Evolutionary conservation across 805 yeast species (phyloP).

Genomic region (Komagataella phaffii): DNA sequence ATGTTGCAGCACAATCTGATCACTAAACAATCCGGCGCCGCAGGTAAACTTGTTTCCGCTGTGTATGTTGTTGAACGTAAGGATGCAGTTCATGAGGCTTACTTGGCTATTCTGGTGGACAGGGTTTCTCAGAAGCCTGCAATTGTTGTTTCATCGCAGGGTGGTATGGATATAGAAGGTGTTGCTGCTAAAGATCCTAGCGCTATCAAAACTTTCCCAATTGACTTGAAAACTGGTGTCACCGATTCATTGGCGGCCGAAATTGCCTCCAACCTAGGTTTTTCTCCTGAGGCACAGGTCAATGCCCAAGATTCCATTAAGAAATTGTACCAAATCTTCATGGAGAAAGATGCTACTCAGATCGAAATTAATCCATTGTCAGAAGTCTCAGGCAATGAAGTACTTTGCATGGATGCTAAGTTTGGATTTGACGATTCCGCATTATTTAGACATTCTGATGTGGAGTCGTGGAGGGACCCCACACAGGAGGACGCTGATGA

Average conservation of each 20-base stretch:
- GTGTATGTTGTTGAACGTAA: constrained; percentile 94
- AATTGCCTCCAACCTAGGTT: constrained; percentile 74
- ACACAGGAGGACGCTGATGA: constrained; percentile 98
- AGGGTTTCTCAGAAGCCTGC: constrained; percentile 82
- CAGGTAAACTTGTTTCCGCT: constrained; percentile 94
- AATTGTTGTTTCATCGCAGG: constrained; percentile 93
- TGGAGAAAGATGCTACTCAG: constrained; percentile 92
- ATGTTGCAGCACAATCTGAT: constrained; percentile 88
- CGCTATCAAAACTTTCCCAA: constrained; percentile 80
- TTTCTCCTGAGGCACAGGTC: constrained; percentile 59
- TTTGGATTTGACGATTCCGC: constrained; percentile 98
- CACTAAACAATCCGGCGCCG: constrained; percentile 97
- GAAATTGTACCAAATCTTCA: constrained; percentile 79
- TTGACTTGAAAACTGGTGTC: constrained; percentile 69
- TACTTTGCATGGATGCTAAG: constrained; percentile 98
- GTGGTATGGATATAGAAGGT: constrained; percentile 99
- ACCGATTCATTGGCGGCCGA: constrained; percentile 62
- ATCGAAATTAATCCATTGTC: constrained; percentile 97
- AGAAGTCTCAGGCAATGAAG: constrained; percentile 82
- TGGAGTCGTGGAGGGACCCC: constrained; percentile 92
- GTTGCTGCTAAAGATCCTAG: constrained; percentile 87
- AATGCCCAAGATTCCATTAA: constrained; percentile 83
- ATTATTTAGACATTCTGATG: constrained; percentile 85
- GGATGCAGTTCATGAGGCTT: constrained; percentile 89
- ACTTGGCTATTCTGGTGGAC: constrained; percentile 89